Evolutionary conservation across 192 early-diverging fungal species (phyloP).

Genomic region (Polychytrium aggregatum): DNA sequence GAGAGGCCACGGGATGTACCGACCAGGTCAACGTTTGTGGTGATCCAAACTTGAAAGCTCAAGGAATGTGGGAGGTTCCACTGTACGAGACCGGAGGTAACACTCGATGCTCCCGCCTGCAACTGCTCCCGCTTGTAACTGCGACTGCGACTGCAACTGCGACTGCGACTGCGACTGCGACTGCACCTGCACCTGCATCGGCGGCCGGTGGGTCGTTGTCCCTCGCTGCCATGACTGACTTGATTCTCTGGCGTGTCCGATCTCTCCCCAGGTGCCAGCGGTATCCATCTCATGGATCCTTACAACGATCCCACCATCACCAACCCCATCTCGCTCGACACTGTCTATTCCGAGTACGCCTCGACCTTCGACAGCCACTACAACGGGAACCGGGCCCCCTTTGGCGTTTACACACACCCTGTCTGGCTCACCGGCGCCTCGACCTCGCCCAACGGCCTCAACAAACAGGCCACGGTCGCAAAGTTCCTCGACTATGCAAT

Average conservation of each 20-base stretch:
- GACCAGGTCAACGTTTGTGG: constrained; percentile 9
- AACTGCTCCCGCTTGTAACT: too few species aligned
- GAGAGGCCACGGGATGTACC: constrained; percentile 15
- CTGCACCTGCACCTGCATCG: too few species aligned
- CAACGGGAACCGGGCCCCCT: constrained; percentile 14
- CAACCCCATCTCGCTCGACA: neutral
- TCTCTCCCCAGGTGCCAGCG: neutral
- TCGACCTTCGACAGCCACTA: constrained; percentile 18
- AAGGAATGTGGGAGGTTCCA: constrained; percentile 25
- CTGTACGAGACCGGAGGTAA: neutral
- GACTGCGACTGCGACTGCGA: too few species aligned
- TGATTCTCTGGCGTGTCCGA: neutral
- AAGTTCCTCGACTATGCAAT: constrained; percentile 42
- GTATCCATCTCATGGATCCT: constrained; percentile 22
- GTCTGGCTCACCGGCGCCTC: constrained; percentile 10
- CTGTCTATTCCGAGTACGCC: neutral
- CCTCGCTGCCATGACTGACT: too few species aligned
- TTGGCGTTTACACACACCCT: constrained; percentile 26
- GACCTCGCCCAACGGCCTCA: constrained; percentile 10
- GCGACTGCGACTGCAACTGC: too few species aligned
- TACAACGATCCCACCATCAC: constrained; percentile 13
- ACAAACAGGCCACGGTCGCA: constrained; percentile 19
- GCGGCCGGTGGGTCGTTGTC: too few species aligned
- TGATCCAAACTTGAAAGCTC: constrained; percentile 5
- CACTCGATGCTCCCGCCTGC: neutral